Conservation (phyloP, 208 protist species). For the Trypanosoma caninum region DNA sequence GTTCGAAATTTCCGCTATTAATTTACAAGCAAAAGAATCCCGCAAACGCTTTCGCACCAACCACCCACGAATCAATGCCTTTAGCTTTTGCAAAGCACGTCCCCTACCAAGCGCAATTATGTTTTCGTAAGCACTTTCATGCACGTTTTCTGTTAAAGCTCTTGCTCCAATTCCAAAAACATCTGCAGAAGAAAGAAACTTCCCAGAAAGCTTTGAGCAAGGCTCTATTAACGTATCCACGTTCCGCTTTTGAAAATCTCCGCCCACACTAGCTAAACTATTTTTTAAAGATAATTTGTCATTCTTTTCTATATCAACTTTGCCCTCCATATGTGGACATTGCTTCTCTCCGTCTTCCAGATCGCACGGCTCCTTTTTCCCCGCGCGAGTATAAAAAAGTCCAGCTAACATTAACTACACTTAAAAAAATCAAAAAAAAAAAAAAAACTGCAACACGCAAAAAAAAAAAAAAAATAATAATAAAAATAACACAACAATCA, state of each 20-base stretch:
- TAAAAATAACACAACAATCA: background rate
- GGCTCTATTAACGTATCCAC: background rate
- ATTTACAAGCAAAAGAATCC: background rate
- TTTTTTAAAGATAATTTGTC: background rate
- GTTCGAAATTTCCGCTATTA: constrained; percentile 4
- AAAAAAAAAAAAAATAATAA: background rate
- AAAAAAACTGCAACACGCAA: constrained; percentile 2
- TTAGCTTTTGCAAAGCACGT: constrained; percentile 1
- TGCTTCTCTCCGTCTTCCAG: background rate
- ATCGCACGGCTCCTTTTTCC: background rate
- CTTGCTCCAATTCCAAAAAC: constrained; percentile 3
- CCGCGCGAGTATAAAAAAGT: constrained; percentile 15
- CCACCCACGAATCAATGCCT: background rate
- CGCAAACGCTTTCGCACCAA: constrained; percentile 10
- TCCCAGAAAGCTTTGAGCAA: background rate
- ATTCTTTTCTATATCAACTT: background rate
- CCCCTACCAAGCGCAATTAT: background rate
- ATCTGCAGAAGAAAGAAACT: constrained; percentile 16
- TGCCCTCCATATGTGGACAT: background rate
- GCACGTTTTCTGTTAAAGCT: background rate
- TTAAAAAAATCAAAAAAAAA: constrained; percentile 1
- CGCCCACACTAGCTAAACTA: background rate
- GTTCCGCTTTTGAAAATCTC: background rate
- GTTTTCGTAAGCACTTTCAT: background rate
- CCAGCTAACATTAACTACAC: constrained; percentile 5